phyloP scores from a whole-genome alignment of 352 stramenopile species.

The Pythium sukuiense region DNA sequence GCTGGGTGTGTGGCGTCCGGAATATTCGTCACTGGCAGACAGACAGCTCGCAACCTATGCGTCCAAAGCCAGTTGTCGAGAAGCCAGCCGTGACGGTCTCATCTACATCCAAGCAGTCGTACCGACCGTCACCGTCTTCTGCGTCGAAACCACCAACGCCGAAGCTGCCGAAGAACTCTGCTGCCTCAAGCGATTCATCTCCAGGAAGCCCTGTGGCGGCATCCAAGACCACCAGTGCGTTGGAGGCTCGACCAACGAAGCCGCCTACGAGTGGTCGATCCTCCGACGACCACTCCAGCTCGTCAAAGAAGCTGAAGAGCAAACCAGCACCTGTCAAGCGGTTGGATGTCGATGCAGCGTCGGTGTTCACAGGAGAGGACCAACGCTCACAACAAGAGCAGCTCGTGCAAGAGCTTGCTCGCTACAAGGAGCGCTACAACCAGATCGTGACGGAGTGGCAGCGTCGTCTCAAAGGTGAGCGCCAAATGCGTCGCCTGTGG shows the following conservation, averaged over 20 bases:
- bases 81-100: neutral
- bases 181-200: conserved; percentile 15
- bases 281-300: neutral
- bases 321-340: conserved; percentile 22
- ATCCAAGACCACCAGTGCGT: neutral
- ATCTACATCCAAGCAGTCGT: neutral
- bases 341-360: conserved; percentile 18
- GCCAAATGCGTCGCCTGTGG: conserved; percentile 77
- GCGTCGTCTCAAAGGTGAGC: conserved; percentile 70
- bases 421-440: conserved; percentile 80
- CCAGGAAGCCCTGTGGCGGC: conserved; percentile 8
- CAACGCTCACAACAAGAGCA: conserved; percentile 17
- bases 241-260: conserved; percentile 16
- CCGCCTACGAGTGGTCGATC: neutral
- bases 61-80: conserved; percentile 8
- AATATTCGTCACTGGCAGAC: conserved; percentile 65
- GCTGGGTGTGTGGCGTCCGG: conserved; percentile 78
- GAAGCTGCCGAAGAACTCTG: conserved; percentile 2
- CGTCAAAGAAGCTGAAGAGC: conserved; percentile 9
- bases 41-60: conserved; percentile 7
- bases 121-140: neutral
- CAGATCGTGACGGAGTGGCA: conserved; percentile 83
- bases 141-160: neutral
- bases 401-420: conserved; percentile 54
- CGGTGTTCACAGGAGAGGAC: neutral